Evolutionary conservation across 169 alveolate species (phyloP).

Genomic region (Perkinsus chesapeaki): DNA sequence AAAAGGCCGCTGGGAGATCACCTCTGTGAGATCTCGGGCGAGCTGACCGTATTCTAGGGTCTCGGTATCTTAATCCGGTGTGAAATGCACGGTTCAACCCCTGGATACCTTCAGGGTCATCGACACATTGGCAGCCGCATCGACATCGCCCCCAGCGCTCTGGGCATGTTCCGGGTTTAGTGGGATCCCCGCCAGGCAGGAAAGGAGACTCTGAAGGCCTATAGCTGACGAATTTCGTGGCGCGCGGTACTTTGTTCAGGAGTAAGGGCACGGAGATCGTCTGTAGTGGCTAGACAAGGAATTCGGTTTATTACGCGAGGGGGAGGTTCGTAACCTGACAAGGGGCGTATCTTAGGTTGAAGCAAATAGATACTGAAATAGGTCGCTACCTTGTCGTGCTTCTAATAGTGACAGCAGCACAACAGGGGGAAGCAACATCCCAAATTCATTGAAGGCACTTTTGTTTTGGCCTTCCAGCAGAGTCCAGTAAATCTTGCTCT

Average conservation of each 20-base stretch:
- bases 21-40: not conserved
- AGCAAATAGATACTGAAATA: too few species aligned
- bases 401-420: too few species aligned
- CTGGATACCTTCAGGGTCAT: not conserved
- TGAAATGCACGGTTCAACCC: not conserved
- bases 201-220: not conserved
- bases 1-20: too few species aligned
- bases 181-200: not conserved
- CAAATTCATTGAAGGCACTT: too few species aligned
- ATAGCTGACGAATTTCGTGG: not conserved
- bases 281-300: not conserved
- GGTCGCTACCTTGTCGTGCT: too few species aligned
- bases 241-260: not conserved
- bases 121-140: not conserved
- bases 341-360: too few species aligned
- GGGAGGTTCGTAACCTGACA: not conserved
- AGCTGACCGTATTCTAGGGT: not conserved
- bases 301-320: not conserved
- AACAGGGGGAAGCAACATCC: too few species aligned
- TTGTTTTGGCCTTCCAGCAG: too few species aligned
- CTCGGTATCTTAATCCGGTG: not conserved
- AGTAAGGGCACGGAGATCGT: not conserved
- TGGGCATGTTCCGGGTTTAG: not conserved
- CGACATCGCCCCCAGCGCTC: not conserved
- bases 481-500: not conserved